phyloP scores from a whole-genome alignment of 306 rosid species.

The Cercis canadensis region DNA sequence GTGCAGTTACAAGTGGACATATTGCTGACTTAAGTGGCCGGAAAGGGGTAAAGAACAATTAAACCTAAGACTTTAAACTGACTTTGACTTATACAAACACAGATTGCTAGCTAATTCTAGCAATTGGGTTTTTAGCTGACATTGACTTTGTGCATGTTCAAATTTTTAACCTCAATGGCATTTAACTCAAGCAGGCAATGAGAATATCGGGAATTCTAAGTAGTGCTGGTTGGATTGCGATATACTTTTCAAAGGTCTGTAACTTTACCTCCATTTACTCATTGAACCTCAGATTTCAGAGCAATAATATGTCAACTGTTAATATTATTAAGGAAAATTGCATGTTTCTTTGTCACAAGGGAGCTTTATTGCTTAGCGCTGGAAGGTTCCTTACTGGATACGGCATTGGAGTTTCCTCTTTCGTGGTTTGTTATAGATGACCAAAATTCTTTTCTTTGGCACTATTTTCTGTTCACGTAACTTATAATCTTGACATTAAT shows the following conservation, averaged over 20 bases:
- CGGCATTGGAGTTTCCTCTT: slow-evolving; percentile 21
- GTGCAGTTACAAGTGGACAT: slow-evolving; percentile 13
- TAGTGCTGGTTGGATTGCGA: slow-evolving; percentile 4
- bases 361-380: background rate
- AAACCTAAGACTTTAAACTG: background rate
- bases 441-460: background rate
- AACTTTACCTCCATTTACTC: no score
- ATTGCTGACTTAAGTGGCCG: slow-evolving; percentile 1
- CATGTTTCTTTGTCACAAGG: background rate
- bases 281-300: no score
- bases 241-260: slow-evolving; percentile 9
- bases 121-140: no score
- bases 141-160: background rate
- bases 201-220: slow-evolving; percentile 15
- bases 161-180: background rate
- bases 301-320: no score
- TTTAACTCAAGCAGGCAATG: slow-evolving; percentile 10
- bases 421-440: slow-evolving; percentile 2
- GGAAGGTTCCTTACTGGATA: slow-evolving; percentile 7
- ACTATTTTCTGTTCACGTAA: background rate
- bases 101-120: background rate
- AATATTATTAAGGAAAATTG: no score
- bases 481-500: background rate
- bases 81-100: background rate
- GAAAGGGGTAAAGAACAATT: background rate